Percentiles rank a stretch among this genome's conserved stretches.
These are phyloP conservation scores for Clohesyomyces aquaticus DNA, from an alignment of 495 filamentous ascomycete genomes.

Conservation along the genomic window DNA sequence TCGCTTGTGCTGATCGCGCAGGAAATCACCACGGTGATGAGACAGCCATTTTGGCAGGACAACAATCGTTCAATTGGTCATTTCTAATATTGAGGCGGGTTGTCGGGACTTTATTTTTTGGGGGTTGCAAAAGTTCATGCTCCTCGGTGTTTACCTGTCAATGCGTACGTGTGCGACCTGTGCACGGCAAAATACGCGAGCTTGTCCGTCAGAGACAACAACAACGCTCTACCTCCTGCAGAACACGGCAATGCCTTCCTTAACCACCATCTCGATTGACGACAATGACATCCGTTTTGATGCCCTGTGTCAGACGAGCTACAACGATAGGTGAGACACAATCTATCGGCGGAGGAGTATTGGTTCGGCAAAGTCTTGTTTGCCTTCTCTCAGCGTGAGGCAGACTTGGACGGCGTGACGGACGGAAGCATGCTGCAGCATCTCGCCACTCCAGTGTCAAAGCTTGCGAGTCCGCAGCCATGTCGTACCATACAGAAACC, in stretches of 20 bases:
- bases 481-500: slow-evolving; percentile 30
- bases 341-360: slow-evolving; percentile 38
- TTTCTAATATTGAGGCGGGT: slow-evolving; percentile 18
- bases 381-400: slow-evolving; percentile 32
- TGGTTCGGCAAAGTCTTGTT: slow-evolving; percentile 33
- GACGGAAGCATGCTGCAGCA: slow-evolving; percentile 31
- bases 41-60: background rate
- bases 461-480: slow-evolving; percentile 17
- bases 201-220: slow-evolving; percentile 26
- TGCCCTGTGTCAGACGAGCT: slow-evolving; percentile 29
- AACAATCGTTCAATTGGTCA: slow-evolving; percentile 31
- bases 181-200: slow-evolving; percentile 31
- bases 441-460: slow-evolving; percentile 39
- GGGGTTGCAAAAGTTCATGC: slow-evolving; percentile 3
- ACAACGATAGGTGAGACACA: slow-evolving; percentile 36
- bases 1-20: slow-evolving; percentile 24
- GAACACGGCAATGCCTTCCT: slow-evolving; percentile 21
- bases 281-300: slow-evolving; percentile 7
- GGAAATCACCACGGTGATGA: slow-evolving; percentile 14
- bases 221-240: slow-evolving; percentile 28
- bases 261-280: slow-evolving; percentile 14
- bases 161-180: slow-evolving; percentile 24
- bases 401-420: slow-evolving; percentile 34
- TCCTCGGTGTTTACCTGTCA: slow-evolving; percentile 28
- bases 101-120: slow-evolving; percentile 3